A percentile compares a stretch with the other conserved stretches of the same genome.
phyloP scores from a whole-genome alignment of 139 green algal species.

The Coccomyxa sp. region DNA sequence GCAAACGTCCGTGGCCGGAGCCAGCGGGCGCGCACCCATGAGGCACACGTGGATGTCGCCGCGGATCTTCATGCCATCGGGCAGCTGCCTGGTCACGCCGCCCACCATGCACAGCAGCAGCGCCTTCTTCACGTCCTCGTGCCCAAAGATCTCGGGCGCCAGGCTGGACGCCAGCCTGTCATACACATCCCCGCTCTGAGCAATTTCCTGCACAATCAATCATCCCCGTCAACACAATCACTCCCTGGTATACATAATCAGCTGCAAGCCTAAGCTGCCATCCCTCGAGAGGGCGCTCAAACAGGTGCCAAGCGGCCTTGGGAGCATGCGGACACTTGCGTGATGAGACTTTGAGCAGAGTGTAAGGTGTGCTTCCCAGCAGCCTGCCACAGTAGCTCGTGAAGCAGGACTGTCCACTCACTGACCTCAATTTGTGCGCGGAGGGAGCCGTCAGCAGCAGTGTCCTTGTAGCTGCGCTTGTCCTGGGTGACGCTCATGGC shows the following conservation, averaged over 20 bases:
- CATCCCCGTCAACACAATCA: not conserved
- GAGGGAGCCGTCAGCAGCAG: slow-evolving; percentile 33
- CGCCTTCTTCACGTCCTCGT: slow-evolving; percentile 94
- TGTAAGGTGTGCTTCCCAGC: not conserved
- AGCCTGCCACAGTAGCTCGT: not conserved
- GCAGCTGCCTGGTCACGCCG: slow-evolving; percentile 63
- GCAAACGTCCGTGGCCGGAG: no score
- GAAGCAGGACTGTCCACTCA: not conserved
- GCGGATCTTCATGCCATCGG: slow-evolving; percentile 94
- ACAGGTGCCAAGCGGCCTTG: no score
- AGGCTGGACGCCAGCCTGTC: slow-evolving; percentile 71
- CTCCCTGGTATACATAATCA: not conserved
- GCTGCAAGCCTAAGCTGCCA: no score
- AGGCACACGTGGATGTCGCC: slow-evolving; percentile 97
- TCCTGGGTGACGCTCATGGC: slow-evolving; percentile 67
- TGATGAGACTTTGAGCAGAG: not conserved
- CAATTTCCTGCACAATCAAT: slow-evolving; percentile 24
- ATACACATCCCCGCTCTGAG: slow-evolving; percentile 72
- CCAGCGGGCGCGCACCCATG: slow-evolving; percentile 72
- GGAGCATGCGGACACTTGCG: no score
- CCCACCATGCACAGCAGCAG: slow-evolving; percentile 96
- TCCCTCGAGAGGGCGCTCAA: no score
- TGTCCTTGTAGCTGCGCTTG: slow-evolving; percentile 72
- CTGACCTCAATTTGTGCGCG: slow-evolving; percentile 5
- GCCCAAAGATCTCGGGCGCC: slow-evolving; percentile 90